Evolutionary conservation across 2,329 filamentous ascomycete species (phyloP).

Genomic region (Beauveria medogensis): DNA sequence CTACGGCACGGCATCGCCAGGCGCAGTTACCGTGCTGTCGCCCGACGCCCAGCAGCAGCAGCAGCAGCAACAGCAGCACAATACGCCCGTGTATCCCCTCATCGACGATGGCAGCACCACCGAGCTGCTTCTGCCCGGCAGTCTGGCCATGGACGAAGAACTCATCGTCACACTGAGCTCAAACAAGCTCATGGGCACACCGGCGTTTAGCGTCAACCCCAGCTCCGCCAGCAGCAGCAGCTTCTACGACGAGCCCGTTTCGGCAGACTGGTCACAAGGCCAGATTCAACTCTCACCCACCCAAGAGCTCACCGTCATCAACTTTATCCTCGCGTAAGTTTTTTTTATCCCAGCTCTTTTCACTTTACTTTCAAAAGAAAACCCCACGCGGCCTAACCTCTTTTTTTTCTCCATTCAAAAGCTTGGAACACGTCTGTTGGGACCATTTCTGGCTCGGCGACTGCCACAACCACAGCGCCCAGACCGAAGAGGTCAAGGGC

Average conservation of each 20-base stretch:
- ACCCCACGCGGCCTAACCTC: background rate
- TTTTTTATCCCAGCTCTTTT: no score
- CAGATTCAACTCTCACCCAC: conserved; percentile 24
- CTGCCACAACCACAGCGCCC: conserved; percentile 27
- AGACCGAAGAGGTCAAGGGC: conserved; percentile 25
- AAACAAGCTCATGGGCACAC: conserved; percentile 32
- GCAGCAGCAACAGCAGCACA: background rate
- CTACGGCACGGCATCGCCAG: conserved; percentile 4
- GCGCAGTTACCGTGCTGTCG: conserved; percentile 5
- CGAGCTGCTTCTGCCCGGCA: conserved; percentile 14
- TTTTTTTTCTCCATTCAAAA: conserved; percentile 21
- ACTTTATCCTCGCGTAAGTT: conserved; percentile 45
- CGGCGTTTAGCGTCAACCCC: conserved; percentile 34
- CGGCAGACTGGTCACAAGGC: conserved; percentile 13
- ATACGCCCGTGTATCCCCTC: background rate
- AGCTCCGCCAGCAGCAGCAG: conserved; percentile 16
- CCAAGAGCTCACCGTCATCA: conserved; percentile 39
- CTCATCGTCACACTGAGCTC: conserved; percentile 34
- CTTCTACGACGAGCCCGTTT: conserved; percentile 15
- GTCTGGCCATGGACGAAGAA: conserved; percentile 30
- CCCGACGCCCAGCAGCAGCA: background rate
- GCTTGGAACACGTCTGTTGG: conserved; percentile 46
- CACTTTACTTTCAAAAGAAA: background rate
- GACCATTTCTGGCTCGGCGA: conserved; percentile 37
- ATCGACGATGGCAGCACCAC: background rate